Evolutionary conservation across 2,329 filamentous ascomycete species (phyloP), one percentile per base, ranked within the genome.

Genomic region (Chrysoporthe cubensis): DNA sequence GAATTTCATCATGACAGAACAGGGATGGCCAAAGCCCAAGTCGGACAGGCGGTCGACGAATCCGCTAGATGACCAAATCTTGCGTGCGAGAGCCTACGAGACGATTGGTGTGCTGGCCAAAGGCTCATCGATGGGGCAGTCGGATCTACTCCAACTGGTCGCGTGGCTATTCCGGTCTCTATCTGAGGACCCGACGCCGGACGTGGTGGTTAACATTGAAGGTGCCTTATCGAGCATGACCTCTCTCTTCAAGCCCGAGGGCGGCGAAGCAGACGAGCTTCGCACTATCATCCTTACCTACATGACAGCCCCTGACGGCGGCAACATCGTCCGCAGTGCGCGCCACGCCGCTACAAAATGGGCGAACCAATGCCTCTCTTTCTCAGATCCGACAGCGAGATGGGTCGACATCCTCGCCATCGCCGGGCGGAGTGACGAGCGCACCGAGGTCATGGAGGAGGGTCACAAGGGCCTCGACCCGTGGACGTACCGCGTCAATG

Each of bases 381-480:
- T 93, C 73, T 85, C 85, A 26, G 93, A 97, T 74, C 84, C 93
- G 11, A 83, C 90, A 48, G 96, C 89, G 37, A 88, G 96, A 61
- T 97, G 93, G 92, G 91, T 97, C 59, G 89, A 97, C 76, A 87
- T 98, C 18, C 84, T 97, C 62, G 95, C 94, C 8, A 82, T 96
- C 9, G 88, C 87, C 18, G 89, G 89, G 14, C 84, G 85, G 3
- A 78, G 81, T 2, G 86, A 88, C 62, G 91, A 94, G 75, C 87
- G 91, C 58, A 91, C 90, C 69, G 95, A 98, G 75, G 89, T 98
- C 3, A 80, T 92, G 1, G 96, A 99, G 76, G 95, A 98, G 80
- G 96, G 94, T 1, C 90, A 88, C 70, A 94, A 93, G 77, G 96
- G 96, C 0, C 84, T 97, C 4, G 93, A 97, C 73, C 87, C 87